phyloP scores from a whole-genome alignment of 768 basidiomycete genomes.

The Boletus tomentosulus region DNA sequence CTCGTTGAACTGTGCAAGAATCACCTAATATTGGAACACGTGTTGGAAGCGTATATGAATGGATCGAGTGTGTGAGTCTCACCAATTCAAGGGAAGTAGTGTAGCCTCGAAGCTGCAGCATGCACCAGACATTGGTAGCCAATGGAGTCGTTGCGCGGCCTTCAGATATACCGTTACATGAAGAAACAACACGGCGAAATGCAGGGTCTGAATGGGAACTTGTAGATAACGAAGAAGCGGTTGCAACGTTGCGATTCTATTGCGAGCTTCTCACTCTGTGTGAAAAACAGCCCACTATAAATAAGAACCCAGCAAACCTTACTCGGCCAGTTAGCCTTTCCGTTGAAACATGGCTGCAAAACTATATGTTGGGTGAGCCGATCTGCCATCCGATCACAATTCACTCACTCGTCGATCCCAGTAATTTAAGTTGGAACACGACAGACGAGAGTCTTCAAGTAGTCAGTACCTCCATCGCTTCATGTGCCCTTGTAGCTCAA shows the following conservation, averaged over 20 bases:
- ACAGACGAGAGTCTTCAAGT: conserved; percentile 24
- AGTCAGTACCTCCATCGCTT: conserved; percentile 16
- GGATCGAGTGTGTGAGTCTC: neutral
- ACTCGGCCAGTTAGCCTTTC: conserved; percentile 3
- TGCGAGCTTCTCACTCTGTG: conserved; percentile 12
- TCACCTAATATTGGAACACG: conserved; percentile 3
- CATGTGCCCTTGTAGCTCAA: conserved; percentile 2
- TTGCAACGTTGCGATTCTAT: neutral
- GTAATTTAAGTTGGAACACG: conserved; percentile 35
- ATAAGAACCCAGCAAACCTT: conserved; percentile 26
- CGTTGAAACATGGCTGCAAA: conserved; percentile 27
- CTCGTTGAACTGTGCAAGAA: neutral
- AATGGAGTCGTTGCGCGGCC: neutral
- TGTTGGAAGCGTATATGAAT: neutral
- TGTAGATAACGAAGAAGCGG: conserved; percentile 9
- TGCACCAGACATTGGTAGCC: neutral
- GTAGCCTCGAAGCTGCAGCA: conserved; percentile 12
- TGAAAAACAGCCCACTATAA: conserved; percentile 26
- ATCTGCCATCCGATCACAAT: neutral
- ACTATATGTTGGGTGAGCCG: conserved; percentile 31
- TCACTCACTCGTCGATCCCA: conserved; percentile 6
- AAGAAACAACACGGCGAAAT: too few relatives aligned
- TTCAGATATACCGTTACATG: too few relatives aligned
- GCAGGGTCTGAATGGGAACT: neutral
- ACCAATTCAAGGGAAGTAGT: neutral